Base-by-base conservation (phyloP, 805 yeast species). In the Blastobotrys mokoenaii region DNA sequence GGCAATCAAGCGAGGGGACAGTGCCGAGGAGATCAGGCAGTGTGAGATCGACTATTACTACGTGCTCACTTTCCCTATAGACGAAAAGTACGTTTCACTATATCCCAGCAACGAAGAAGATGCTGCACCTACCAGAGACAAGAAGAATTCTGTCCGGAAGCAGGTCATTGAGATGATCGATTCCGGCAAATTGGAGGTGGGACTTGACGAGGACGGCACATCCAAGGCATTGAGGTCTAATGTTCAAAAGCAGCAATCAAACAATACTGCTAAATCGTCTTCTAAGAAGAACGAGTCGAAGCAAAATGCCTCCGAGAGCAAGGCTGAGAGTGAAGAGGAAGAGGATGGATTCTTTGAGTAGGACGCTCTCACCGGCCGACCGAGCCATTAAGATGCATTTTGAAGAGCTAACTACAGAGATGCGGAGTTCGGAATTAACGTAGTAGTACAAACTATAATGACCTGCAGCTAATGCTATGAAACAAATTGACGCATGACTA, bases 31-130 rank as follows among this genome's bases (percentile, higher is more conserved):
- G 42, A 58, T 84, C 34, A 63, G 62, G 43, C 80, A 81, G 51
- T 67, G 77, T 45, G 82, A 80, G 55, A 65, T 80, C 7, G 95
- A 88, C 55, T 65, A 82, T 22, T 84, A 84, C 29, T 89, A 89
- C 60, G 78, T 81, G 10, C 72, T 80, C 14, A 73, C 82, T 59
- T 89, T 79, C 68, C 96, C 97, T 30, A 78, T 75, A 57, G 74
- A 80, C 42, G 80, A 77, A 56, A 88, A 86, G 64, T 89, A 89
- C 62, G 75, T 85, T 31, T 76, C 96, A 0, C 64, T 89, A 48
- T 89, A 79, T 62, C 88, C 93, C 58, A 22, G 8, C 8, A 61
- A 65, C 64, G 55, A 59, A 63, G 38, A 61, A 61, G 17, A 59
- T 50, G 41, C 58, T 57, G 41, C 60, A 61, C 35, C 65, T 55